A percentile compares a stretch with the other conserved stretches of the same genome.
phyloP scores from a whole-genome alignment of 805 yeast genomes.

The Ascoidea asiatica region DNA sequence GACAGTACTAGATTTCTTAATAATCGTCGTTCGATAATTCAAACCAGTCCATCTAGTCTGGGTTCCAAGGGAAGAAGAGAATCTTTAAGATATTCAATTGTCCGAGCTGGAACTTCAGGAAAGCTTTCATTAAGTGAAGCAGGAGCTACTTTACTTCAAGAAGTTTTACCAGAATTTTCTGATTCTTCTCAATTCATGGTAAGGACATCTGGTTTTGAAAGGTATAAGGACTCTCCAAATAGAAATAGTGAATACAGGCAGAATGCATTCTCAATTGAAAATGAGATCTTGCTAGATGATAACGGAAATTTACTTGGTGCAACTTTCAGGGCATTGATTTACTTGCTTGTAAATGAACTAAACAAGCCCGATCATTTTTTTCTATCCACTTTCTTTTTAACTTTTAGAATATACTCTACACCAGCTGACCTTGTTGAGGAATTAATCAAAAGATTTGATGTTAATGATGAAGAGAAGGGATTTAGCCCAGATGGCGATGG shows the following conservation, averaged over 20 bases:
- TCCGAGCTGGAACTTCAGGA: slow-evolving; percentile 17
- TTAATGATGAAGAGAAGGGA: slow-evolving; percentile 18
- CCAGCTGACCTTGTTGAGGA: slow-evolving; percentile 57
- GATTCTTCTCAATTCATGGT: slow-evolving; percentile 17
- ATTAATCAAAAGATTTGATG: slow-evolving; percentile 52
- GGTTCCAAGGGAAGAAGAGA: slow-evolving; percentile 1
- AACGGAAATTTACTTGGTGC: slow-evolving; percentile 50
- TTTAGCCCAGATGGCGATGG: slow-evolving; percentile 5
- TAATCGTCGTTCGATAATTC: background rate
- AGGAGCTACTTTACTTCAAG: slow-evolving; percentile 21
- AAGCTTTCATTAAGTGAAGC: slow-evolving; percentile 12
- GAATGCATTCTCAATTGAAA: slow-evolving; percentile 8
- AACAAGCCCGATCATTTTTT: slow-evolving; percentile 53
- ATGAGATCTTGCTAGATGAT: slow-evolving; percentile 38
- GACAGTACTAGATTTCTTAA: background rate
- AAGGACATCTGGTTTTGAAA: slow-evolving; percentile 22
- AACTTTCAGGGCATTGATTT: slow-evolving; percentile 55
- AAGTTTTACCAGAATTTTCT: slow-evolving; percentile 17
- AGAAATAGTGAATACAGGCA: background rate
- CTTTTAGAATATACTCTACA: slow-evolving; percentile 59
- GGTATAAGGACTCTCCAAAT: background rate
- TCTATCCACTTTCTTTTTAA: slow-evolving; percentile 61
- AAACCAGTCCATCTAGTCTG: slow-evolving; percentile 2
- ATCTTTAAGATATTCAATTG: slow-evolving; percentile 20
- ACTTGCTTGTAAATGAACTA: slow-evolving; percentile 51